Base-by-base conservation (phyloP, 306 rosid genomes). In the Astragalus glycyphyllos region DNA sequence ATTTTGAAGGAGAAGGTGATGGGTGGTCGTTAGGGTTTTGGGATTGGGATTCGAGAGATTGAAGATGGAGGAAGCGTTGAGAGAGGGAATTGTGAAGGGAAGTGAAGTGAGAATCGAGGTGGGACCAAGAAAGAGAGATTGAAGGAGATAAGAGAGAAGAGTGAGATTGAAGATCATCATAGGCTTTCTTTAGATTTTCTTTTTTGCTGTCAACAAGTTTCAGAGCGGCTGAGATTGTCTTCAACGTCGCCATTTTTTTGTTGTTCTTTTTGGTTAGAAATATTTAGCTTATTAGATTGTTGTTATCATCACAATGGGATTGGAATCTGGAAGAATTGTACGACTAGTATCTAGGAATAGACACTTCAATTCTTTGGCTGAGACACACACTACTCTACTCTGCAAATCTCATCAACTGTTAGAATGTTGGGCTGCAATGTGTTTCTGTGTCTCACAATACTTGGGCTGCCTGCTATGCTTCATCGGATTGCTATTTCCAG, bases 31-130 rank as follows among this genome's bases (percentile, higher is more conserved):
- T 60, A 4, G 31, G 60, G 11, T 16, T 38, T 14, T 51, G 50
- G n/a, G 23, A 10, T 13, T 55, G 79, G 71, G 74, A 81, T 70
- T 89, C 84, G 11, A 89, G 75, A 68, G 96, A 63, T 35, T 92
- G 81, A 17, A 92, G 96, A 47, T 46, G 68, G 4, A 50, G 51
- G 64, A 88, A 83, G 50, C 88, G 86, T n/a, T 82, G 81, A 4
- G 63, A 8, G 61, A 92, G 96, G 14, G 87, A 51, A 34, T 57
- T 62, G 10, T 90, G 87, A 42, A 88, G n/a, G 20, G 89, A 58
- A 72, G 89, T 53, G 87, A 89, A 87, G 66, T 89, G 84, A 8
- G 84, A 77, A 38, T 92, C 98, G 37, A 89, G 71, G 75, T 87
- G 83, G 1, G 86, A 74, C 96, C 96, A 92, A 0, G 84, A 26